phyloP scores from a whole-genome alignment of 768 basidiomycete species.

The Lactifluus echinatus region DNA sequence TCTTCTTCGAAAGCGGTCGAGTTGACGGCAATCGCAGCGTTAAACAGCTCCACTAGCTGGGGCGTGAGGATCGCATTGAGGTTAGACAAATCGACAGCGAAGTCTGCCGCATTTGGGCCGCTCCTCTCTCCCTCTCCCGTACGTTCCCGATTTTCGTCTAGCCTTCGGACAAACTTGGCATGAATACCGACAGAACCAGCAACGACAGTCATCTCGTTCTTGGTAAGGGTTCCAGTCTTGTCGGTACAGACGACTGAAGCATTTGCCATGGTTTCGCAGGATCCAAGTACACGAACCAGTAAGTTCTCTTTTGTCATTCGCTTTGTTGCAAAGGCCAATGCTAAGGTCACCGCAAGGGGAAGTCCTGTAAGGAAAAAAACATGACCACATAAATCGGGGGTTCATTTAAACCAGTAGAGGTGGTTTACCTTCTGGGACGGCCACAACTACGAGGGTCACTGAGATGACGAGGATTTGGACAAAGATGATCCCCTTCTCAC shows the following conservation, averaged over 20 bases:
- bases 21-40: conserved; percentile 82
- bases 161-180: conserved; percentile 81
- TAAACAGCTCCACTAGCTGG: conserved; percentile 58
- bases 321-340: conserved; percentile 93
- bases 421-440: conserved; percentile 72
- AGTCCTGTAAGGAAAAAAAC: conserved; percentile 45
- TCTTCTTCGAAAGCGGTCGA: conserved; percentile 90
- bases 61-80: conserved; percentile 58
- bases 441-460: conserved; percentile 85
- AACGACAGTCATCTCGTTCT: conserved; percentile 93
- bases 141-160: conserved; percentile 62
- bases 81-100: conserved; percentile 73
- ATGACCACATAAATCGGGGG: conserved; percentile 1
- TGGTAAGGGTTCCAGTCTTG: conserved; percentile 94
- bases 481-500: conserved; percentile 81
- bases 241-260: conserved; percentile 93
- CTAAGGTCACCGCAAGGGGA: conserved; percentile 92
- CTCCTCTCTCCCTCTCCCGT: conserved; percentile 58
- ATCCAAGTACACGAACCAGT: conserved; percentile 89
- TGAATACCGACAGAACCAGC: conserved; percentile 92
- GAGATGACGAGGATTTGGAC: conserved; percentile 91
- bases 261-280: conserved; percentile 99
- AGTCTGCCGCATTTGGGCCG: conserved; percentile 46
- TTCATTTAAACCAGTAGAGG: conserved; percentile 2
- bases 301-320: conserved; percentile 97